phyloP scores from a whole-genome alignment of 352 stramenopile species.

The Phytophthora litchii region DNA sequence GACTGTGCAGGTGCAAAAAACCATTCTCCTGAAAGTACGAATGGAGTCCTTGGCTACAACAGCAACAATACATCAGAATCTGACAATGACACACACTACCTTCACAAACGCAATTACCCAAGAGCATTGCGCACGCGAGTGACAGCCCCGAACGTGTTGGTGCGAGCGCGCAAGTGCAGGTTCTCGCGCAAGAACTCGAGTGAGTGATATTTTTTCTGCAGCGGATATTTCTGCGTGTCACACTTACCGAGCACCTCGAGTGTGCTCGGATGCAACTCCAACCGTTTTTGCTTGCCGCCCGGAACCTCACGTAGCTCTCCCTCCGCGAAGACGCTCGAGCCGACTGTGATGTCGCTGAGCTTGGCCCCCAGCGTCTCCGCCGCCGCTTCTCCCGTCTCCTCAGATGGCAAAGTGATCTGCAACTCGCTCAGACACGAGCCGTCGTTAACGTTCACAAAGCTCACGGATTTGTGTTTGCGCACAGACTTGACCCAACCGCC shows the following conservation, averaged over 20 bases:
- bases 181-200: slow-evolving; percentile 98
- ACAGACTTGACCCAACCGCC: slow-evolving; percentile 96
- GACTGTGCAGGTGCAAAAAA: slow-evolving; percentile 88
- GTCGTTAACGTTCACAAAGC: slow-evolving; percentile 97
- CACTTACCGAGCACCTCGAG: slow-evolving; percentile 92
- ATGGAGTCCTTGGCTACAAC: slow-evolving; percentile 61
- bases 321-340: slow-evolving; percentile 91
- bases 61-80: slow-evolving; percentile 9
- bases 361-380: slow-evolving; percentile 41
- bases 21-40: slow-evolving; percentile 81
- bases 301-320: slow-evolving; percentile 91
- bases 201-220: slow-evolving; percentile 99
- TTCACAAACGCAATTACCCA: slow-evolving; percentile 34
- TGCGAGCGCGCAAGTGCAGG: slow-evolving; percentile 95
- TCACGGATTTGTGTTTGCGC: slow-evolving; percentile 96
- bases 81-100: neutral
- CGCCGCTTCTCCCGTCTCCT: slow-evolving; percentile 37
- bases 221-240: slow-evolving; percentile 92
- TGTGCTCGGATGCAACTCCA: slow-evolving; percentile 91
- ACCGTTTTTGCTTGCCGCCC: slow-evolving; percentile 84
- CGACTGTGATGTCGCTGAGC: slow-evolving; percentile 92
- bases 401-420: slow-evolving; percentile 88
- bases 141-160: slow-evolving; percentile 97
- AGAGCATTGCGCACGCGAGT: slow-evolving; percentile 94
- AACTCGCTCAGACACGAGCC: slow-evolving; percentile 92